Evolutionary conservation across 163 green algal species (phyloP).

Genomic region (Chlamydomonas reinhardtii): DNA sequence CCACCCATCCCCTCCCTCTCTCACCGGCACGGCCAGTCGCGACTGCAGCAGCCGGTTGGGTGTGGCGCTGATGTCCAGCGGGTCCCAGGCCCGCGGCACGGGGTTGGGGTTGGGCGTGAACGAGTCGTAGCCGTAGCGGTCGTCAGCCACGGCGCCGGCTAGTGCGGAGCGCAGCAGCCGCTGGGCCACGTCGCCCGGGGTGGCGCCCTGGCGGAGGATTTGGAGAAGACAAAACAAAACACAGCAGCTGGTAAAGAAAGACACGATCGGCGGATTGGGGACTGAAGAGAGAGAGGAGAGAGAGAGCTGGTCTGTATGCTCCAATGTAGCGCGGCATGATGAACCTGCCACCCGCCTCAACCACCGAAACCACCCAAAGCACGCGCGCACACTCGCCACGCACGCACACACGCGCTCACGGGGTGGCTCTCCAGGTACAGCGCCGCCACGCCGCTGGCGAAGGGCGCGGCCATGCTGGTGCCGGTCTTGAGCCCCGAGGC

Average conservation of each 20-base stretch:
- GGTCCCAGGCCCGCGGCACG: background rate
- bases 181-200: conserved; percentile 20
- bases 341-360: too few relatives aligned
- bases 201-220: conserved; percentile 9
- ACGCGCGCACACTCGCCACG: too few relatives aligned
- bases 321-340: too few relatives aligned
- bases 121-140: conserved; percentile 16
- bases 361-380: too few relatives aligned
- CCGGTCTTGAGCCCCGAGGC: conserved; percentile 61
- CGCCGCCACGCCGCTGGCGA: conserved; percentile 77
- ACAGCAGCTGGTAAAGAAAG: too few relatives aligned
- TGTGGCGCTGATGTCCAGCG: conserved; percentile 39
- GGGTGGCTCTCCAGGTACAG: conserved; percentile 75
- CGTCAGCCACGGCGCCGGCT: conserved; percentile 9
- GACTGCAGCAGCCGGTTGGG: conserved; percentile 53
- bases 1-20: background rate
- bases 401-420: too few relatives aligned
- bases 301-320: too few relatives aligned
- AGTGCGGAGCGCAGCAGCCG: conserved; percentile 22
- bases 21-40: conserved; percentile 23
- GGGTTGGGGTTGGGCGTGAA: background rate
- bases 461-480: conserved; percentile 72
- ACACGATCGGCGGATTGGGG: too few relatives aligned
- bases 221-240: too few relatives aligned
- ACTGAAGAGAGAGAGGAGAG: too few relatives aligned